Evolutionary conservation across 106 monocot species (phyloP).

Genomic region (Alisma plantagoaquatica): DNA sequence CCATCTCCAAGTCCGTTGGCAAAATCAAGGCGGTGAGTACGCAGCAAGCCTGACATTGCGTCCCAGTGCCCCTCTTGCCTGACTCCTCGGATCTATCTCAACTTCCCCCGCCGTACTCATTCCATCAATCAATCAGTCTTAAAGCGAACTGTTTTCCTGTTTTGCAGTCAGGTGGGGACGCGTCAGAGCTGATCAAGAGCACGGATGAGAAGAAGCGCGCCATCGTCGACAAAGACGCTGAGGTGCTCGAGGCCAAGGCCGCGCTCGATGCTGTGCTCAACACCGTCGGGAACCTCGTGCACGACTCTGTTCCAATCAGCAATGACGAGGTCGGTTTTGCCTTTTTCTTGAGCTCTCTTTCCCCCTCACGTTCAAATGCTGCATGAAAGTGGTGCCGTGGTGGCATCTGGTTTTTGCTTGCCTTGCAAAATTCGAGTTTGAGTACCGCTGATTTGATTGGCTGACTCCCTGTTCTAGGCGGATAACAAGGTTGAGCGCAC

Average conservation of each 20-base stretch:
- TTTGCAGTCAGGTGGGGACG: slow-evolving; percentile 75
- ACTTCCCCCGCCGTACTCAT: no score
- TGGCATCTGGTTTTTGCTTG: no score
- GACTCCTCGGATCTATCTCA: no score
- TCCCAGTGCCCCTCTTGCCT: no score
- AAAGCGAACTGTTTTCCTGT: no score
- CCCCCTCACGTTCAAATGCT: no score
- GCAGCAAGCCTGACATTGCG: no score
- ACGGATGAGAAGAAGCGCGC: slow-evolving; percentile 73
- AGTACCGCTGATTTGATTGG: no score
- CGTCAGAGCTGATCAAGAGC: slow-evolving; percentile 64
- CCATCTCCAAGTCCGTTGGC: slow-evolving; percentile 71
- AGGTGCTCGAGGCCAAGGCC: slow-evolving; percentile 78
- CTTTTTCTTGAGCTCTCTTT: no score
- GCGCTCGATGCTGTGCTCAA: slow-evolving; percentile 52
- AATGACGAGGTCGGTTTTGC: slow-evolving; percentile 96
- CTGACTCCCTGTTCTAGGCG: slow-evolving; percentile 51
- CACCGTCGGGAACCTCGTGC: slow-evolving; percentile 75
- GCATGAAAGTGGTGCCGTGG: no score
- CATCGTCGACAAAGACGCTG: slow-evolving; percentile 45
- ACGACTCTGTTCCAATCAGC: slow-evolving; percentile 83
- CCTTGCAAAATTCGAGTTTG: no score
- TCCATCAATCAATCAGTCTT: no score
- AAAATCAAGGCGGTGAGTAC: slow-evolving; percentile 57
- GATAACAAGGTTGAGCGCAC: slow-evolving; percentile 61